phyloP scores from a whole-genome alignment of 108 stramenopile genomes.

The Skeletonema marinoi region DNA sequence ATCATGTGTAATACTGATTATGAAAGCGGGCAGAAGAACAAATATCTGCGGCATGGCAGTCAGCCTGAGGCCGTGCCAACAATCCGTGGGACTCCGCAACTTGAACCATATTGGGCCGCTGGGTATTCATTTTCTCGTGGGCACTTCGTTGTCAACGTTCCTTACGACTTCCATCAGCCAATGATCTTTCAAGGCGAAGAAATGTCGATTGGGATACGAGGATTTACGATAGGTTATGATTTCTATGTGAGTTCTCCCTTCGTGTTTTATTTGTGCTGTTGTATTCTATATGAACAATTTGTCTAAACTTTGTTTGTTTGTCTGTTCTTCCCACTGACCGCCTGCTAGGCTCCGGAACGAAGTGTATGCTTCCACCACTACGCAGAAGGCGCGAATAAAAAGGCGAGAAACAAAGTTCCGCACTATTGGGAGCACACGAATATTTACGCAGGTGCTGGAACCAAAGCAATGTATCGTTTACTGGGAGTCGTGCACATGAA shows the following conservation, averaged over 20 bases:
- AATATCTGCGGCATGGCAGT: conserved; percentile 83
- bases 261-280: not conserved
- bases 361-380: conserved; percentile 90
- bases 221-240: conserved; percentile 89
- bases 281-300: not conserved
- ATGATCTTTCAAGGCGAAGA: conserved; percentile 94
- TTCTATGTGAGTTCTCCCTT: conserved; percentile 52
- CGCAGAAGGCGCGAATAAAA: conserved; percentile 61
- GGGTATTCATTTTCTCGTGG: conserved; percentile 89
- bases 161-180: conserved; percentile 71
- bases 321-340: not conserved
- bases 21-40: conserved; percentile 75
- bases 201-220: conserved; percentile 87
- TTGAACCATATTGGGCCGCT: conserved; percentile 92
- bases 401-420: conserved; percentile 58
- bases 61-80: conserved; percentile 81
- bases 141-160: conserved; percentile 86
- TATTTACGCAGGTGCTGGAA: conserved; percentile 47
- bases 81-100: conserved; percentile 74
- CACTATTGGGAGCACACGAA: conserved; percentile 70
- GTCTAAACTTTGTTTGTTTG: not conserved
- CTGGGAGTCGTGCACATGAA: conserved; percentile 83
- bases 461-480: conserved; percentile 66
- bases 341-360: conserved; percentile 62
- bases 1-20: conserved; percentile 93